phyloP scores from a whole-genome alignment of 164 flowering plant genomes.

The Vitis amurensis region DNA sequence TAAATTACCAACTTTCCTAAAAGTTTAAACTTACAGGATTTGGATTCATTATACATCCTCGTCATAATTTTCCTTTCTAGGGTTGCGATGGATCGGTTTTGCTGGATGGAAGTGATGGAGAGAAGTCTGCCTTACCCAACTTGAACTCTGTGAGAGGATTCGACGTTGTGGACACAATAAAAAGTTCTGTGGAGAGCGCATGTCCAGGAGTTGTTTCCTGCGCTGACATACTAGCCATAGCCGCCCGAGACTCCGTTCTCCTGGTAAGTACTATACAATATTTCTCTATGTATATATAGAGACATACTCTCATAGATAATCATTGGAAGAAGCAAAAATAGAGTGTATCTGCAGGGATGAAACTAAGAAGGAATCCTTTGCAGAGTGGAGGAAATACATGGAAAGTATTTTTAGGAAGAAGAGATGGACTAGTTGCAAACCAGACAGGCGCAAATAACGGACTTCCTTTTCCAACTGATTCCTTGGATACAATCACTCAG shows the following conservation, averaged over 20 bases:
- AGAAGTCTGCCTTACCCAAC: constrained; percentile 62
- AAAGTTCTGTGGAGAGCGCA: constrained; percentile 60
- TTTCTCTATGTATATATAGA: not conserved
- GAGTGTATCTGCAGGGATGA: too few species aligned
- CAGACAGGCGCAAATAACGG: constrained; percentile 42
- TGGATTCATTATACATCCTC: too few species aligned
- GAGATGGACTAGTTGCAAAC: constrained; percentile 66
- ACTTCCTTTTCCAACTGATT: constrained; percentile 67
- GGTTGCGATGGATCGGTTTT: constrained; percentile 84
- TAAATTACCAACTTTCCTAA: too few species aligned
- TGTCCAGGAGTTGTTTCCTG: constrained; percentile 82
- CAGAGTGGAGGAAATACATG: constrained; percentile 85
- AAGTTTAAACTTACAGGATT: too few species aligned
- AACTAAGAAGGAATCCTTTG: not conserved
- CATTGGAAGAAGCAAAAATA: too few species aligned
- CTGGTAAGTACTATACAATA: constrained; percentile 33
- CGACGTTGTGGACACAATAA: constrained; percentile 69
- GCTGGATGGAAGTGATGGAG: constrained; percentile 62
- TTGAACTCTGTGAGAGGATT: constrained; percentile 71
- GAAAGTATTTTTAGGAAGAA: constrained; percentile 72
- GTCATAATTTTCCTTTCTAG: constrained; percentile 21
- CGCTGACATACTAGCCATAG: constrained; percentile 79
- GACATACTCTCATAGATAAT: not conserved
- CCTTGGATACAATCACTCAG: constrained; percentile 28
- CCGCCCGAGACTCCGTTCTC: constrained; percentile 66